These are phyloP conservation scores for Phytophthora vignae DNA, from an alignment of 352 stramenopile genomes.

Conservation along the genomic window DNA sequence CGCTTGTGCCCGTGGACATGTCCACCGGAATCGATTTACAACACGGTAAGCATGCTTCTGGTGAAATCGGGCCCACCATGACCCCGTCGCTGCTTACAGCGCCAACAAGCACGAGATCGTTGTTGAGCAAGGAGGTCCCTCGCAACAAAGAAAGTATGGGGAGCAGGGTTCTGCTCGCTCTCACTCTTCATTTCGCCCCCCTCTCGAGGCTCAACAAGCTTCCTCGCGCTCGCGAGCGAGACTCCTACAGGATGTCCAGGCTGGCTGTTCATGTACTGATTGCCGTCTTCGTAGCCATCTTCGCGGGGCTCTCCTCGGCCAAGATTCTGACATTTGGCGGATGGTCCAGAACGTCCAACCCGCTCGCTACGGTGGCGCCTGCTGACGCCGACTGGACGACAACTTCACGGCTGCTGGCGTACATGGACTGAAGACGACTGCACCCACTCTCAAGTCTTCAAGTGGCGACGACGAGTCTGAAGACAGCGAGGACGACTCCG, in stretches of 20 bases:
- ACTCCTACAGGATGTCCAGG: constrained; percentile 20
- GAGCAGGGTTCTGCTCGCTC: constrained; percentile 10
- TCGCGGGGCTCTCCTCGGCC: constrained; percentile 14
- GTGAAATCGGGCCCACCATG: constrained; percentile 18
- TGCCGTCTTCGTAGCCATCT: constrained; percentile 10
- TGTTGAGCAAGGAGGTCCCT: constrained; percentile 7
- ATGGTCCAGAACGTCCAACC: constrained; percentile 10
- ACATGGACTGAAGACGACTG: constrained; percentile 4
- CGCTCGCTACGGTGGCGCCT: constrained; percentile 11
- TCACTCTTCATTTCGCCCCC: constrained; percentile 28
- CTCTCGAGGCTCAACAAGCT: constrained; percentile 27
- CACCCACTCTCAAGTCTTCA: constrained; percentile 2
- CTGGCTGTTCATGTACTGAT: constrained; percentile 12
- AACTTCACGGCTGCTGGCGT: constrained; percentile 10
- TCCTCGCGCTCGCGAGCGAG: constrained; percentile 22
- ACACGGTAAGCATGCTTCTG: constrained; percentile 24
- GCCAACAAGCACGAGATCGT: constrained; percentile 11
- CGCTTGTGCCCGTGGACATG: neutral
- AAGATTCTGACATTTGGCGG: constrained; percentile 15
- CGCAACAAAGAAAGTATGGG: constrained; percentile 22
- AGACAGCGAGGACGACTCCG: neutral
- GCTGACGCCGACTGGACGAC: neutral
- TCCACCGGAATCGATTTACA: constrained; percentile 34
- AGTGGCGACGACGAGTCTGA: neutral
- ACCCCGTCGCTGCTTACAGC: constrained; percentile 15